Evolutionary conservation across 768 basidiomycete genomes (phyloP).

Genomic region (Mycena kentingensis): DNA sequence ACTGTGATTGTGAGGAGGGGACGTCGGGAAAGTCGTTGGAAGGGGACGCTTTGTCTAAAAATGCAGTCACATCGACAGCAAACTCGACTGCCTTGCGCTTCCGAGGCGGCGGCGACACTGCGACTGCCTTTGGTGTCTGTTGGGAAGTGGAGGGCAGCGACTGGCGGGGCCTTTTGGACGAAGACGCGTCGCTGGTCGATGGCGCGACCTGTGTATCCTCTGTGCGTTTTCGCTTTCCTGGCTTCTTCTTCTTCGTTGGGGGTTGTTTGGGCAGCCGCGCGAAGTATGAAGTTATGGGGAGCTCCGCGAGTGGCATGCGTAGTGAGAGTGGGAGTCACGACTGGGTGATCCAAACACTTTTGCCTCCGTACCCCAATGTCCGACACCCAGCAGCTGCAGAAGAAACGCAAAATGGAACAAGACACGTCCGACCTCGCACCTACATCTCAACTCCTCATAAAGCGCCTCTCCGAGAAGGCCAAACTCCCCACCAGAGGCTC

Average conservation of each 20-base stretch:
- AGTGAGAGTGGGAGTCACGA: not conserved
- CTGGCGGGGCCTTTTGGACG: too few relatives aligned
- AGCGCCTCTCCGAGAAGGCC: slow-evolving; percentile 81
- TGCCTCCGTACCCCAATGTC: not conserved
- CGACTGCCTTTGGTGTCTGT: not conserved
- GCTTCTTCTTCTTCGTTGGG: not conserved
- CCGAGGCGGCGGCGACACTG: not conserved
- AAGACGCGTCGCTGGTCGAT: not conserved
- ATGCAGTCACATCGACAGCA: not conserved
- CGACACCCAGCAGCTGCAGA: not conserved
- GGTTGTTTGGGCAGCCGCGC: slow-evolving; percentile 11
- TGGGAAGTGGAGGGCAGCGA: too few relatives aligned
- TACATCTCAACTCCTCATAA: slow-evolving; percentile 68
- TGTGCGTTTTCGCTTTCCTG: slow-evolving; percentile 10
- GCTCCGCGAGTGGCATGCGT: slow-evolving; percentile 12
- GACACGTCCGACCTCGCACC: slow-evolving; percentile 38
- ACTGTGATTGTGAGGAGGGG: slow-evolving; percentile 43
- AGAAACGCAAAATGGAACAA: not conserved
- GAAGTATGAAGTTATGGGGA: slow-evolving; percentile 24
- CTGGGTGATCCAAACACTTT: not conserved
- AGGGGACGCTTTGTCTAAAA: too few relatives aligned
- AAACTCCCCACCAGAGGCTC: slow-evolving; percentile 86
- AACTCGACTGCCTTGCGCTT: not conserved
- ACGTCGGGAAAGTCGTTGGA: slow-evolving; percentile 14
- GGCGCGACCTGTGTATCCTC: not conserved